Base-by-base conservation (phyloP, 2,329 filamentous ascomycete genomes). In the Diaporthe capsici region DNA sequence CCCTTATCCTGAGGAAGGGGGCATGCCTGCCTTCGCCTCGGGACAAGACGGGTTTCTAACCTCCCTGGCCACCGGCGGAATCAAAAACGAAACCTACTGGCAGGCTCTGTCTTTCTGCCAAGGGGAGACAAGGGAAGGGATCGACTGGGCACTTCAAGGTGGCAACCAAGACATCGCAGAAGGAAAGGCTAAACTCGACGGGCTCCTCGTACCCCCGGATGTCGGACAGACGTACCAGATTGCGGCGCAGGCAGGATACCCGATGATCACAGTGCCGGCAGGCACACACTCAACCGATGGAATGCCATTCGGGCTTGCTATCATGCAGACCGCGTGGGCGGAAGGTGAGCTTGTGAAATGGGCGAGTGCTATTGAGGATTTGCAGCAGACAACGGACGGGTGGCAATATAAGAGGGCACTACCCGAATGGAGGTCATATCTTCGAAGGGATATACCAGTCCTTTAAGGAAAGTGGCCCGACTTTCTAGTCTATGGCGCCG, bases 241-340 rank as follows among this genome's bases (percentile, higher is more conserved):
- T 76, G 92, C 93, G 0, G 94, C 94, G 0, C 93, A 95, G 83
- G 94, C 94, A 7, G 93, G 93, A 0, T 95, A 95, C 80, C 94
- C 93, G 0, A 88, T 94, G 80, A 87, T 95, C 70, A 94, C 93
- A 0, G 81, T 95, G 1, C 94, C 94, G 0, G 91, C 88, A 0
- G 92, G 92, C 1, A 84, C 91, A 8, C 86, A 89, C 78, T 78
- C 83, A 12, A 83, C 81, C 17, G 88, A 87, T 4, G 90, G 90
- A 9, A 92, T 93, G 89, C 90, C 90, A 0, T 92, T 91, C 77
- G 91, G 91, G 1, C 81, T 93, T 37, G 90, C 86, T 0, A 84
- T 93, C 82, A 83, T 86, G 82, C 85, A 91, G 71, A 93, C 91
- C 1, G 92, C 91, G 0, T 93, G 89, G 86, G 87, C 85, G 1